These are phyloP conservation scores for Lantana camara DNA, from an alignment of 257 asterid genomes.

Conservation along the genomic window DNA sequence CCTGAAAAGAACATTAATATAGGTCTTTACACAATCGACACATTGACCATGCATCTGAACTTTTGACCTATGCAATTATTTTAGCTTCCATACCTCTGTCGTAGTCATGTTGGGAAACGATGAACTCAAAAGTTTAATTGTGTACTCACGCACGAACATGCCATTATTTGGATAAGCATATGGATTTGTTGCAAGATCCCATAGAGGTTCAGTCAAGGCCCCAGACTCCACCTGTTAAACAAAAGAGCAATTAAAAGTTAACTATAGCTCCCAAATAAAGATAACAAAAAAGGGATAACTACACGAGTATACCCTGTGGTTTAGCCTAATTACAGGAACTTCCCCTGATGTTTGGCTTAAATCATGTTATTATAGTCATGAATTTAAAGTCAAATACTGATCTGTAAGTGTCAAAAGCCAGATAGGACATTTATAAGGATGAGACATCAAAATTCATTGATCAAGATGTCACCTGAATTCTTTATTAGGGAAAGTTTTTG, in stretches of 20 bases:
- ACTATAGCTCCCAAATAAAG: not conserved
- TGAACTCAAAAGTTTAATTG: constrained; percentile 75
- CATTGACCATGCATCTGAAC: constrained; percentile 13
- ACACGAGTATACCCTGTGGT: no score
- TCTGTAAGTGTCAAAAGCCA: no score
- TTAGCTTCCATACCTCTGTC: constrained; percentile 54
- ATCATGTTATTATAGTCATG: no score
- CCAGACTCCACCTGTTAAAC: constrained; percentile 61
- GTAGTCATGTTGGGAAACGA: constrained; percentile 93
- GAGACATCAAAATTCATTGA: no score
- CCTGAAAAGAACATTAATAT: constrained; percentile 41
- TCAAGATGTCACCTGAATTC: no score
- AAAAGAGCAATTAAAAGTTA: constrained; percentile 2
- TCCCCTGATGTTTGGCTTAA: no score
- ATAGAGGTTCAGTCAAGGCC: constrained; percentile 71
- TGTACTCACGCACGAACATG: constrained; percentile 70
- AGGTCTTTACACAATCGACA: constrained; percentile 4
- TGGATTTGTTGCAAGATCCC: constrained; percentile 69
- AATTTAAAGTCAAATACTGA: no score
- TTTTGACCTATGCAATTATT: constrained; percentile 7
- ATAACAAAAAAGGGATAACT: no score
- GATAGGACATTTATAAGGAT: no score
- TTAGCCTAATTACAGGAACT: no score
- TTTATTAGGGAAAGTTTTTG: no score
- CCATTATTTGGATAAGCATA: constrained; percentile 71